phyloP scores from a whole-genome alignment of 306 rosid genomes.

The Lithocarpus polystachyus region DNA sequence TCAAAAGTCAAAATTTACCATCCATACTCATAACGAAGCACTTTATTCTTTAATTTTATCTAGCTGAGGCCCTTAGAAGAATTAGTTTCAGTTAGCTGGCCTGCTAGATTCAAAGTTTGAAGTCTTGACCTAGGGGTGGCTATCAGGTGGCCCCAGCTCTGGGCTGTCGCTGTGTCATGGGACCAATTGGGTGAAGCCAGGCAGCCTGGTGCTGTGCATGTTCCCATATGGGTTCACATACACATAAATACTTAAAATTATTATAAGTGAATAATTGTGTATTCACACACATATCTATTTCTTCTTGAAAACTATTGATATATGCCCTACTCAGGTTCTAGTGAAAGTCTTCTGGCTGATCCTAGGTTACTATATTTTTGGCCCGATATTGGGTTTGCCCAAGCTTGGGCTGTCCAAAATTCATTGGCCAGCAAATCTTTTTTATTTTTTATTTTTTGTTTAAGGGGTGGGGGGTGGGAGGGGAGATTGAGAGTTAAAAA shows the following conservation, averaged over 20 bases:
- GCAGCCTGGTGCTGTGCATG: not conserved
- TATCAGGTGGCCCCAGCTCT: not conserved
- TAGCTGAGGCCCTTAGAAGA: conserved; percentile 5
- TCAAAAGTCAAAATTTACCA: conserved; percentile 16
- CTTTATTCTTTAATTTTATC: not conserved
- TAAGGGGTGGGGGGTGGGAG: too few relatives aligned
- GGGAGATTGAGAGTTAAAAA: conserved; percentile 6
- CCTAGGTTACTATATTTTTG: not conserved
- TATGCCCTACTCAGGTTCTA: not conserved
- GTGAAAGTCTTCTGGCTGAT: not conserved
- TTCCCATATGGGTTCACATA: not conserved
- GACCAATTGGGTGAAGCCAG: conserved; percentile 3
- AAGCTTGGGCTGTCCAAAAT: too few relatives aligned
- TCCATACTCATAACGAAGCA: not conserved
- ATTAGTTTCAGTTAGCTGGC: conserved; percentile 1
- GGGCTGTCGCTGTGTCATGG: conserved; percentile 4
- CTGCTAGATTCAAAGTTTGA: conserved; percentile 5
- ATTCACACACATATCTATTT: not conserved
- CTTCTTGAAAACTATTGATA: not conserved
- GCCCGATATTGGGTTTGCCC: not conserved
- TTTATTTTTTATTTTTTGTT: too few relatives aligned
- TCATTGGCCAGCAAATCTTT: too few relatives aligned
- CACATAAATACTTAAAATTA: not conserved
- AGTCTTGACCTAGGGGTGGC: conserved; percentile 8
- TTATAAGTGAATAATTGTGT: not conserved